Base-by-base conservation (phyloP, 495 filamentous ascomycete species). In the Penicillium silybi region DNA sequence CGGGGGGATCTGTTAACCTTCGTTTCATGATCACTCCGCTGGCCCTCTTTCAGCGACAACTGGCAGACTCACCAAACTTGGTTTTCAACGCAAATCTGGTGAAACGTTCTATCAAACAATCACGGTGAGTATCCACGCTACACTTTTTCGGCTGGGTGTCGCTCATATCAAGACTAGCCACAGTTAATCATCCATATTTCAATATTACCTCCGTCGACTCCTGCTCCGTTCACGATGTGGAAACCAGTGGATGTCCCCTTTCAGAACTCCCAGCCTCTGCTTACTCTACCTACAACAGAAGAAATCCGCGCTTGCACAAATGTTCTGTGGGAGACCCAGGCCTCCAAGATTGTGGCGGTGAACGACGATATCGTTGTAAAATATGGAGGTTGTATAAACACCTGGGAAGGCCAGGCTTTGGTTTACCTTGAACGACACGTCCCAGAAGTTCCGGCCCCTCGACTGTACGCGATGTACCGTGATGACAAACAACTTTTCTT, bases 261-360 rank as follows among this genome's bases (percentile, higher is more conserved):
- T 49, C 48, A 64, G 40, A 61, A 53, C 48, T 62, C 53, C 50
- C 55, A 54, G 41, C 56, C 49, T 44, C 52, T 57, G 42, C 55
- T 47, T 57, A 27, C 53, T 58, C 56, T 66, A 61, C 63, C 63
- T 49, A 63, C 63, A 45, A 54, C 48, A 51, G 63, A 59, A 50
- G 60, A 66, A 53, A 66, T 66, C 35, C 60, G 54, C 19, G 54
- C 51, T 53, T 66, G 63, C 46, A 56, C 63, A 45, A 63, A 61
- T 57, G 26, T 61, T 47, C 38, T 66, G 29, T 57, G 40, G 52
- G 57, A 63, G 50, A 55, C 44, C 45, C 9, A 6, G 40, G 49
- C 51, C 37, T 52, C 50, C 41, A 63, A 66, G 43, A 32, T 66
- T 50, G 63, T 63, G 25, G 50, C 49, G 19, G 17, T 66, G 35